Base-by-base conservation (phyloP, 106 monocot genomes). In the Posidonia australis region DNA sequence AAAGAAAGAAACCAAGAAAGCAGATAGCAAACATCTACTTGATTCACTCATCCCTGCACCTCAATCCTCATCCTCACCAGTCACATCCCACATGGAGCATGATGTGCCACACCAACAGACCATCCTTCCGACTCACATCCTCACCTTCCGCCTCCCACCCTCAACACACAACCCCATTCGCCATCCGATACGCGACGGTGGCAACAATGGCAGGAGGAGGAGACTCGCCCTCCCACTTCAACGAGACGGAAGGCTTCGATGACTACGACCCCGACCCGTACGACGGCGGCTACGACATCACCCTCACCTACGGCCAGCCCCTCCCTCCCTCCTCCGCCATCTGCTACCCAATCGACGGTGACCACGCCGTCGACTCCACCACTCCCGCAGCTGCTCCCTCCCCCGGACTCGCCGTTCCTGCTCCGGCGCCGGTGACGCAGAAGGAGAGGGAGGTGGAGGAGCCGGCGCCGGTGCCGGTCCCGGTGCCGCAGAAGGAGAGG, bases 191-290 rank as follows among this genome's bases (percentile, higher is more conserved):
- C n/a, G 36, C 36, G 36, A 7, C 36, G 36, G 36, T 36, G 28
- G 58, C 28, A 11, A 7, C 36, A 23, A n/a, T 43, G 42, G 42
- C 20, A 18, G 61, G 25, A 23, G 26, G 58, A 28, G 17, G 62
- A 10, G 36, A 58, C 58, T 29, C 26, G 0, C 25, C 12, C 54
- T 44, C 77, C 52, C 65, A 49, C 17, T 58, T 73, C 57, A 43
- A 70, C 51, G 74, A 75, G 7, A 36, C 36, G 25, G 75, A 70
- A 26, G 51, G 30, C 4, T 86, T 90, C 72, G 77, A 74, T 20
- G 80, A 80, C 26, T 87, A 87, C 90, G 84, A 90, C 52, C 90
- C 82, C 26, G 72, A 87, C 52, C 90, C 90, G 1, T 96, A 87
- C 79, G 53, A 29, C 16, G 96, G 96, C 48, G 96, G 96, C 28